Evolutionary conservation across 2,329 filamentous ascomycete species (phyloP), one percentile per base, ranked within the genome.

Genomic region (Fusarium sp.): DNA sequence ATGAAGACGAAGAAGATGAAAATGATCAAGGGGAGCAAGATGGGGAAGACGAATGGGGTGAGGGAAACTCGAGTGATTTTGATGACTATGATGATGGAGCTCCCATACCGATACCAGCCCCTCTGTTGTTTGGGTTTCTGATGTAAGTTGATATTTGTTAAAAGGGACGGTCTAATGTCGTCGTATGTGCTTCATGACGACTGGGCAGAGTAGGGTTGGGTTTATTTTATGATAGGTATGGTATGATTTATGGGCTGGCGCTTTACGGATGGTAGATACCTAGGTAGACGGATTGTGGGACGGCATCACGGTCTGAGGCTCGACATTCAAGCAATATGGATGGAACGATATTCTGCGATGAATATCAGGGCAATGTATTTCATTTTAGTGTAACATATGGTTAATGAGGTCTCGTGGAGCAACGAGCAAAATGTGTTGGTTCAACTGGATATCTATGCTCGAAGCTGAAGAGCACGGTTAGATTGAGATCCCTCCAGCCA

Each of bases 71-170:
- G 34, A 69, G 63, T 62, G 73, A 75, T 24, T 74, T 64, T 32
- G 70, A 77, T 39, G 75, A 75, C 20, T 73, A 77, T 41, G 75
- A 73, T n/a, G 74, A 74, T 34, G 71, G 61, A 22, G 73, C 26
- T 26, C 70, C 61, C 28, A 70, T 70, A 42, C 61, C 65, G 17
- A 68, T 77, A 47, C 54, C 76, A n/a, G 57, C 74, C 9, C 71
- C 73, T 13, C 44, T 78, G 18, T 55, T 78, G 15, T 47, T 78
- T 62, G 65, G 76, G 38, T 71, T 78, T 47, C 62, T 75, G 28
- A 74, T 77, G 68, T 78, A 63, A 72, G 56, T 50, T 45, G 18
- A 28, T 28, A 22, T 54, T 24, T 28, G 34, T 34, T 56, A 36
- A 51, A 51, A 75, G 34, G 61, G 30, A 51, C 18, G 26, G 26